phyloP scores from a whole-genome alignment of 2,329 filamentous ascomycete species.

The Xylariaceae sp. region DNA sequence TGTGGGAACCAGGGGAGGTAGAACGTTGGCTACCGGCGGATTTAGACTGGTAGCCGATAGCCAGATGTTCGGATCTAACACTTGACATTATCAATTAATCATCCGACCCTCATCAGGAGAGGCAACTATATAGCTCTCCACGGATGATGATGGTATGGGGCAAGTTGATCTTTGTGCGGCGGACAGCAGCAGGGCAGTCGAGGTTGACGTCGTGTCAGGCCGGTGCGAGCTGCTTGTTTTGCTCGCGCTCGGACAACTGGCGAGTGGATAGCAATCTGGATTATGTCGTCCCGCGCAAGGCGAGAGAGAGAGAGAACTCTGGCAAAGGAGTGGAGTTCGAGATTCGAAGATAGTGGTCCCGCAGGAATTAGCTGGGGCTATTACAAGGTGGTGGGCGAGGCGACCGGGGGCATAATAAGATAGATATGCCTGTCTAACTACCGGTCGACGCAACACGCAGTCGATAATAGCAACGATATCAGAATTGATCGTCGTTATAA shows the following conservation, averaged over 20 bases:
- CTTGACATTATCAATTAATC: slow-evolving; percentile 91
- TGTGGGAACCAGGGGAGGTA: slow-evolving; percentile 65
- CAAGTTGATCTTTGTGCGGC: slow-evolving; percentile 20
- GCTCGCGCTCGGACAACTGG: slow-evolving; percentile 19
- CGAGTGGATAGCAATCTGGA: slow-evolving; percentile 17
- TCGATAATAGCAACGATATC: slow-evolving; percentile 15
- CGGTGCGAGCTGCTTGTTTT: slow-evolving; percentile 18
- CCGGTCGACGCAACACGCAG: slow-evolving; percentile 15
- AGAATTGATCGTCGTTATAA: slow-evolving; percentile 8
- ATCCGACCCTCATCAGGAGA: slow-evolving; percentile 45
- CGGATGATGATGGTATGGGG: slow-evolving; percentile 30
- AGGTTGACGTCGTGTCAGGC: slow-evolving; percentile 26
- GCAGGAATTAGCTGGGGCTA: slow-evolving; percentile 25
- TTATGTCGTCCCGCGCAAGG: slow-evolving; percentile 27
- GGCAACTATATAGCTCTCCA: slow-evolving; percentile 27
- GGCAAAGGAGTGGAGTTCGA: slow-evolving; percentile 22
- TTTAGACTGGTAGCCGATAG: slow-evolving; percentile 73
- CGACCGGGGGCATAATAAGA: slow-evolving; percentile 16
- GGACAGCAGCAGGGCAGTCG: slow-evolving; percentile 22
- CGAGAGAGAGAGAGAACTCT: slow-evolving; percentile 10
- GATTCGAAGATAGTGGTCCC: slow-evolving; percentile 29
- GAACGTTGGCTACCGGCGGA: slow-evolving; percentile 65
- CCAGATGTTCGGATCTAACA: slow-evolving; percentile 79
- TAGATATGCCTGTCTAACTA: slow-evolving; percentile 8
- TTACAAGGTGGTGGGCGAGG: slow-evolving; percentile 28